Evolutionary conservation across 2,329 filamentous ascomycete species (phyloP).

Genomic region (Cyphellophora attinorum): DNA sequence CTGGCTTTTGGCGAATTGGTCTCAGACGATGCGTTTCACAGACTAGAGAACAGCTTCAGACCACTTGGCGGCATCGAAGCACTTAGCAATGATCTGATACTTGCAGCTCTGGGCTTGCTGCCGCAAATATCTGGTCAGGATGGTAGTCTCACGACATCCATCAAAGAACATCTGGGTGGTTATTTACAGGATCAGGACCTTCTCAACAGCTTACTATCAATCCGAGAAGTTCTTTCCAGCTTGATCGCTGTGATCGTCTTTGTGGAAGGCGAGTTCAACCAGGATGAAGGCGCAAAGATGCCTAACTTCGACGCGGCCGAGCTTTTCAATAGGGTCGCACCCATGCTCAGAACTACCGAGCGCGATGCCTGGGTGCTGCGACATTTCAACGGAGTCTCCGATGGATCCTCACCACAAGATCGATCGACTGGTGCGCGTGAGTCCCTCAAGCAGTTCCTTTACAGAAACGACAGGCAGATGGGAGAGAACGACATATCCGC

Average conservation of each 20-base stretch:
- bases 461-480: no score
- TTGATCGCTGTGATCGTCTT: constrained; percentile 76
- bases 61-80: constrained; percentile 46
- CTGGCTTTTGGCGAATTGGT: constrained; percentile 71
- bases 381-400: no score
- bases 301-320: constrained; percentile 54
- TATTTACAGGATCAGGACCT: no score
- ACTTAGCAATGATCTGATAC: constrained; percentile 42
- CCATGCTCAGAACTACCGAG: constrained; percentile 63
- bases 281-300: constrained; percentile 54
- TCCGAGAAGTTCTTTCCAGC: constrained; percentile 61
- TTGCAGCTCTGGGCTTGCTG: constrained; percentile 40
- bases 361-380: constrained; percentile 56
- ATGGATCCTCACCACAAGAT: no score
- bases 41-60: constrained; percentile 60
- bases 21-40: constrained; percentile 68
- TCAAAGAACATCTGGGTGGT: constrained; percentile 52
- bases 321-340: constrained; percentile 55
- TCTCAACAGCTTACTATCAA: neutral
- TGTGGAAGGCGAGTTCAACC: constrained; percentile 73
- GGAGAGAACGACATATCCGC: no score
- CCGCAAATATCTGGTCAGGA: constrained; percentile 17
- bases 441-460: no score
- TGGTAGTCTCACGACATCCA: neutral
- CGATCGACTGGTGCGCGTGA: no score